A percentile compares a stretch with the other conserved stretches of the same genome.
phyloP scores from a whole-genome alignment of 306 rosid species.

The Arachis hypogaea region DNA sequence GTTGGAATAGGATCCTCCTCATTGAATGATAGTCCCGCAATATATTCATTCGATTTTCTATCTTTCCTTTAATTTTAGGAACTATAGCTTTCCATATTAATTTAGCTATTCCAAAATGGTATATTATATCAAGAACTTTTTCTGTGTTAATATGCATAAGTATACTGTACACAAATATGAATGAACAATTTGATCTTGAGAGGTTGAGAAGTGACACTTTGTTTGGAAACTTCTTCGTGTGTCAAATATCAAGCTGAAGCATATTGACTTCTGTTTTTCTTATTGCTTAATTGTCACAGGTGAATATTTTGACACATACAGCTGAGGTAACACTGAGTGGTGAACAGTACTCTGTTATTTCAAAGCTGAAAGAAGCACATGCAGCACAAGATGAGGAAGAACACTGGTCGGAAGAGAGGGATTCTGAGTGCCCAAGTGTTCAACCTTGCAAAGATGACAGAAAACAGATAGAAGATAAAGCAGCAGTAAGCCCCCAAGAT shows the following conservation, averaged over 20 bases:
- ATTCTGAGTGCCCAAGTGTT: slow-evolving; percentile 12
- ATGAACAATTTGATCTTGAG: background rate
- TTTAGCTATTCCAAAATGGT: slow-evolving; percentile 6
- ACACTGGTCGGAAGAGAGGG: slow-evolving; percentile 20
- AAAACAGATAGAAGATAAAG: slow-evolving; percentile 26
- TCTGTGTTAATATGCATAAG: slow-evolving; percentile 9
- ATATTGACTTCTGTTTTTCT: slow-evolving; percentile 30
- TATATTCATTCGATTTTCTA: slow-evolving; percentile 6
- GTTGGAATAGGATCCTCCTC: slow-evolving; percentile 12
- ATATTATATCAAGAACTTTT: slow-evolving; percentile 12
- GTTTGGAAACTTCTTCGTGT: slow-evolving; percentile 6
- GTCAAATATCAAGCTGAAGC: slow-evolving; percentile 21
- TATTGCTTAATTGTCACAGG: slow-evolving; percentile 51
- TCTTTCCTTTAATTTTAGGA: slow-evolving; percentile 25
- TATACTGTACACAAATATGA: background rate
- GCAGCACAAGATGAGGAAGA: slow-evolving; percentile 69
- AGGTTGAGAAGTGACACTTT: background rate
- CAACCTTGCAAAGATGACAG: slow-evolving; percentile 25
- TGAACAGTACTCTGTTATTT: slow-evolving; percentile 53
- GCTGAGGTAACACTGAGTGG: slow-evolving; percentile 56
- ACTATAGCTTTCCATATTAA: slow-evolving; percentile 7
- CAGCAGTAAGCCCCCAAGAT: slow-evolving; percentile 28
- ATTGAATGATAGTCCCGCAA: slow-evolving; percentile 20
- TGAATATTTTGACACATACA: slow-evolving; percentile 78
- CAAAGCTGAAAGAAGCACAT: slow-evolving; percentile 63